Evolutionary conservation across 139 green algal species (phyloP), one percentile per base, ranked within the genome.

Genomic region (Chlamydomonas incerta): DNA sequence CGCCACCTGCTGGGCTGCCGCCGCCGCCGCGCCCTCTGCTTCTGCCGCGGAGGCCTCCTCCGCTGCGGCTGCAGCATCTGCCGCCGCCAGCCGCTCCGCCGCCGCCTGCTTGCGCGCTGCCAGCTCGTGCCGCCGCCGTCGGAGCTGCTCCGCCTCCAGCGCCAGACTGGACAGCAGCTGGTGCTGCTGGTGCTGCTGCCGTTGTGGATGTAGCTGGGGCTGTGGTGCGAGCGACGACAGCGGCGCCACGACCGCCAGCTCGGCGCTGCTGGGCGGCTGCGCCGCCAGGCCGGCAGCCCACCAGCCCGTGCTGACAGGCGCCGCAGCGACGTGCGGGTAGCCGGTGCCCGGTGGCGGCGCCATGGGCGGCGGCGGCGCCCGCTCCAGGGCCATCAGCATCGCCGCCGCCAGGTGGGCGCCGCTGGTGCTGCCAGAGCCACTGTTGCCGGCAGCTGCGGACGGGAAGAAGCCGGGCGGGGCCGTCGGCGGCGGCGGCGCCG

Each of bases 141-240:
- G 15, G 28, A 83, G 77, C 60, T 83, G 62, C n/a, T 83, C 41
- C 28, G 29, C 77, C 41, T 83, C 77, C 28, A 83, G 62, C 11
- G 31, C 15, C 15, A 83, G 46, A 18, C 41, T 57, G 17, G 63
- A 26, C 4, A 74, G 77, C 62, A 37, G 37, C 47, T 10, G 41
- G 37, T 3, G 41, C 26, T 11, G 26, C 9, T 20, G 20, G 29
- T 34, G 24, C 41, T 10, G 70, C 41, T 41, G 41, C 29, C 5
- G 29, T 47, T 46, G 68, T 2, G 10, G 28, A 24, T 2, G 13
- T 58, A 18, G 17, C 20, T 1, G 10, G 11, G 68, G 20, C 11
- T 10, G 26, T 31, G 72, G 47, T 29, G 29, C 17, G 52, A 80
- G 35, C 0, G 47, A 9, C 37, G 47, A 6, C 0, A 46, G 17